phyloP scores from a whole-genome alignment of 2,329 filamentous ascomycete species.

The Didymella glomerata region DNA sequence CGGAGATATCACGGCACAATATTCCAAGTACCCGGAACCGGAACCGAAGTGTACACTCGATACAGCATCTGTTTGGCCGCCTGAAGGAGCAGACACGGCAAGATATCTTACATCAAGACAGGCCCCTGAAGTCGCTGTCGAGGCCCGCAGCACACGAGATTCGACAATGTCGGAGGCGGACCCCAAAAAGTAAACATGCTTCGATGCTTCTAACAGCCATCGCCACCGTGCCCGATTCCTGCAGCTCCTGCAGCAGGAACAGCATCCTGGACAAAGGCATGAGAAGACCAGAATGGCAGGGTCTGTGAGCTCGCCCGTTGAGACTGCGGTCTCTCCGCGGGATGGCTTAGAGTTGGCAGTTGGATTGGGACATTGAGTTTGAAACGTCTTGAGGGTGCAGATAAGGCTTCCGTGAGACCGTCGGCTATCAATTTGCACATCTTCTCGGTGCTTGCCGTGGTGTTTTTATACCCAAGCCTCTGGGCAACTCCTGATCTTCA shows the following conservation, averaged over 20 bases:
- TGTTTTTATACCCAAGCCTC: slow-evolving; percentile 8
- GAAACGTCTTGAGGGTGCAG: slow-evolving; percentile 9
- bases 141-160: slow-evolving; percentile 12
- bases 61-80: neutral
- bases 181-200: slow-evolving; percentile 11
- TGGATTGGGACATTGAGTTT: slow-evolving; percentile 6
- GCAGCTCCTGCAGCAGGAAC: slow-evolving; percentile 17
- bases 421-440: slow-evolving; percentile 5
- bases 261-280: slow-evolving; percentile 9
- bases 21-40: neutral
- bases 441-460: slow-evolving; percentile 2
- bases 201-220: slow-evolving; percentile 9
- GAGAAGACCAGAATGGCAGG: neutral
- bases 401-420: slow-evolving; percentile 17
- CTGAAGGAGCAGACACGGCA: slow-evolving; percentile 14
- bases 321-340: slow-evolving; percentile 13
- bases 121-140: slow-evolving; percentile 7
- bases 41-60: neutral
- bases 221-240: slow-evolving; percentile 16
- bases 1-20: slow-evolving; percentile 5
- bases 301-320: slow-evolving; percentile 11
- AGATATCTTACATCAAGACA: slow-evolving; percentile 9
- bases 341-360: slow-evolving; percentile 15
- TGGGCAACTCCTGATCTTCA: slow-evolving; percentile 16
- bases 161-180: slow-evolving; percentile 17